phyloP scores from a whole-genome alignment of 2,329 filamentous ascomycete species.

The Fusarium sp. region DNA sequence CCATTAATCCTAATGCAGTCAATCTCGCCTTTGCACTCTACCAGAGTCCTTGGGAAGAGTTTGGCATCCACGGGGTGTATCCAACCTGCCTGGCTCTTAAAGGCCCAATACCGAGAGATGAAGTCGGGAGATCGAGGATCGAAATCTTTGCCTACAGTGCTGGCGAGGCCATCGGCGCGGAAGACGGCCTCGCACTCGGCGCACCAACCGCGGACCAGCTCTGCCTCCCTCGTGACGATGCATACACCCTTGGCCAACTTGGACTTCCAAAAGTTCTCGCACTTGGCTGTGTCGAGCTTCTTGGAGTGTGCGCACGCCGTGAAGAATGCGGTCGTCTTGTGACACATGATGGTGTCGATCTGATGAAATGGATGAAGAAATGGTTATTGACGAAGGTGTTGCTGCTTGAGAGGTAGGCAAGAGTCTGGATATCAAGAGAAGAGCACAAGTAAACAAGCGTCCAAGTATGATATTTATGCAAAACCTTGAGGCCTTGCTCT shows the following conservation, averaged over 20 bases:
- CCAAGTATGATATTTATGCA: not conserved
- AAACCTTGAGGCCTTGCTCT: not conserved
- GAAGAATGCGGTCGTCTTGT: not conserved
- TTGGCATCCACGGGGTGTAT: not conserved
- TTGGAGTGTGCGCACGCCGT: not conserved
- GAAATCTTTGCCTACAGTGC: not conserved
- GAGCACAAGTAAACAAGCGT: not conserved
- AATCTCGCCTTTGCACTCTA: not conserved
- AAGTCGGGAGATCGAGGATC: not conserved
- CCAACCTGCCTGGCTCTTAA: not conserved
- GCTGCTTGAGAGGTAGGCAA: not conserved
- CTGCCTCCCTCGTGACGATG: not conserved
- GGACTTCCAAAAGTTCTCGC: not conserved
- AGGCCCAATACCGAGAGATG: not conserved
- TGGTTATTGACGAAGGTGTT: too few relatives aligned
- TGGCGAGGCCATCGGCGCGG: not conserved
- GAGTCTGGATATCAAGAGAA: not conserved
- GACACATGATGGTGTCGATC: not conserved
- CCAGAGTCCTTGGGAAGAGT: not conserved
- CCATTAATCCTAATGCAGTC: not conserved
- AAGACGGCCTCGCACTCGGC: not conserved
- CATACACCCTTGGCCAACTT: not conserved
- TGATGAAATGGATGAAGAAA: not conserved
- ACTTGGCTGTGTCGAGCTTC: not conserved
- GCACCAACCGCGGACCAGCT: not conserved